These are phyloP conservation scores for Wilhelminamyces savonicus DNA, from an alignment of 805 yeast species.

Conservation along the genomic window DNA sequence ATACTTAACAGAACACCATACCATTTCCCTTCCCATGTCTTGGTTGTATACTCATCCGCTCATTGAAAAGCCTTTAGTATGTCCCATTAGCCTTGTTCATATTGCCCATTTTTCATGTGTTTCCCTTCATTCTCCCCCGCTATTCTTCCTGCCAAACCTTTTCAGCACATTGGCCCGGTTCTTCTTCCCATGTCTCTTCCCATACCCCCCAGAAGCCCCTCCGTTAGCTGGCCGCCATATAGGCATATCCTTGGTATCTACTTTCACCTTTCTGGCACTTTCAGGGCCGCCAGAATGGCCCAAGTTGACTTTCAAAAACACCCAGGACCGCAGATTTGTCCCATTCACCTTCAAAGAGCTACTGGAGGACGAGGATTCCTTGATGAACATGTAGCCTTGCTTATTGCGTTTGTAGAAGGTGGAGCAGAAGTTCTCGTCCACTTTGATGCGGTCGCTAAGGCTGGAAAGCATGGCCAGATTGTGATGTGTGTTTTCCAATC, in stretches of 20 bases:
- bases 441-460: constrained; percentile 1
- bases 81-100: no score
- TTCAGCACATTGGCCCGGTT: no score
- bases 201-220: no score
- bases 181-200: no score
- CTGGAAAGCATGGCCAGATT: neutral
- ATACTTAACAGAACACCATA: no score
- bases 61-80: no score
- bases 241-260: constrained; percentile 18
- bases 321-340: constrained; percentile 20
- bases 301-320: constrained; percentile 15
- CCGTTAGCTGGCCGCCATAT: constrained; percentile 20
- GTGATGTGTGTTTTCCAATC: neutral
- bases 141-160: no score
- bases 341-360: constrained; percentile 20
- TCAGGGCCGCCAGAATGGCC: no score
- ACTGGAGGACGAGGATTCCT: constrained; percentile 24
- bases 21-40: no score
- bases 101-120: no score
- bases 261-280: constrained; percentile 7
- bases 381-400: constrained; percentile 30
- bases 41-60: no score
- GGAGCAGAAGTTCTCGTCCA: constrained; percentile 20
- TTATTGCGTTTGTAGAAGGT: constrained; percentile 28
- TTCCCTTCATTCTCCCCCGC: no score